Conservation (phyloP, 352 stramenopile genomes). For the Phytophthora pistaciae region DNA sequence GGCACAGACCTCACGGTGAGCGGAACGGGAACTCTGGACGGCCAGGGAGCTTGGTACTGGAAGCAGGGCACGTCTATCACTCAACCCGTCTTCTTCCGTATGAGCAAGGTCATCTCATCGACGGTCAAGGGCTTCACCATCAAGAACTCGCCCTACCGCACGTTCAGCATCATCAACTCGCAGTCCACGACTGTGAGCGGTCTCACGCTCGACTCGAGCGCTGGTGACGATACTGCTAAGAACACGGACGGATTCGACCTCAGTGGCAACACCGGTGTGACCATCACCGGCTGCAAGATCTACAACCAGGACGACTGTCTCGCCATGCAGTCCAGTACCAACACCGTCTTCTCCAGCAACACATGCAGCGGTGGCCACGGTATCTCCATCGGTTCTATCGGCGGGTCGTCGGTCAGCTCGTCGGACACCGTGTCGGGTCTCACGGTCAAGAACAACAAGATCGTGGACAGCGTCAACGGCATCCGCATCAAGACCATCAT, state of each 20-base stretch:
- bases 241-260: constrained; percentile 34
- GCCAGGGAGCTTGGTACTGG: constrained; percentile 46
- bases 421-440: constrained; percentile 27
- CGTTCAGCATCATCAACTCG: constrained; percentile 32
- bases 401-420: constrained; percentile 18
- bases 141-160: constrained; percentile 29
- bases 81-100: constrained; percentile 40
- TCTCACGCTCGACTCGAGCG: constrained; percentile 26
- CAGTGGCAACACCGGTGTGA: constrained; percentile 24
- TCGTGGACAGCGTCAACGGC: constrained; percentile 23
- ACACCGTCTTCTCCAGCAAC: constrained; percentile 20
- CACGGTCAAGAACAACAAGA: constrained; percentile 33
- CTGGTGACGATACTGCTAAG: constrained; percentile 7
- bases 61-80: constrained; percentile 32
- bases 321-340: constrained; percentile 17
- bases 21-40: constrained; percentile 38
- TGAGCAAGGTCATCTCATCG: constrained; percentile 28
- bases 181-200: constrained; percentile 25
- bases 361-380: constrained; percentile 24
- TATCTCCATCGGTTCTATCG: constrained; percentile 30
- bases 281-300: constrained; percentile 27
- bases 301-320: constrained; percentile 31
- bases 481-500: constrained; percentile 21
- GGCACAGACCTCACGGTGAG: constrained; percentile 30
- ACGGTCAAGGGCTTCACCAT: constrained; percentile 36